phyloP scores from a whole-genome alignment of 2,329 filamentous ascomycete genomes.

The Talaromyces sp. region DNA sequence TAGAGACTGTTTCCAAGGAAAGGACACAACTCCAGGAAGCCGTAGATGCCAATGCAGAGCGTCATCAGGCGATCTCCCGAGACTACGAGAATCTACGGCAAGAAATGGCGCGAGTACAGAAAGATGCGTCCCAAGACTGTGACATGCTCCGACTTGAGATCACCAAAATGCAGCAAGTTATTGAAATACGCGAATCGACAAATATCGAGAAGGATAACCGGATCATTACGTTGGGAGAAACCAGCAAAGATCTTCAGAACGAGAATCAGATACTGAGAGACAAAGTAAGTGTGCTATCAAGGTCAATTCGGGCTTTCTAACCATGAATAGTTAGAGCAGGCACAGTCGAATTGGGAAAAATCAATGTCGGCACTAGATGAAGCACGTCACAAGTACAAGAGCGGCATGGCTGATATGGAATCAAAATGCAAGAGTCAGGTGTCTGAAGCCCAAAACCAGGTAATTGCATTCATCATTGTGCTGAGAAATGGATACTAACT shows the following conservation, averaged over 20 bases:
- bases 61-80: conserved; percentile 25
- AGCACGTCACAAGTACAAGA: conserved; percentile 22
- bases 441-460: conserved; percentile 25
- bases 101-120: conserved; percentile 10
- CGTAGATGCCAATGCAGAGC: conserved; percentile 20
- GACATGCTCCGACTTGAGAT: conserved; percentile 28
- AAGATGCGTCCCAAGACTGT: conserved; percentile 23
- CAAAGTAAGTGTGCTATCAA: conserved; percentile 11
- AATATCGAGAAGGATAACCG: conserved; percentile 16
- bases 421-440: conserved; percentile 24
- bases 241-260: conserved; percentile 8
- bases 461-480: conserved; percentile 17
- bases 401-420: conserved; percentile 23
- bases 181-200: conserved; percentile 12
- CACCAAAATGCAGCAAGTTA: conserved; percentile 20
- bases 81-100: conserved; percentile 19
- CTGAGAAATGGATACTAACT: conserved; percentile 7
- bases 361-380: conserved; percentile 24
- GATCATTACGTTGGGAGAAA: conserved; percentile 9
- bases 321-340: not conserved
- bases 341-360: conserved; percentile 20
- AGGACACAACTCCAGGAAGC: conserved; percentile 18
- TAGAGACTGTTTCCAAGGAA: conserved; percentile 26
- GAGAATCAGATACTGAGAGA: conserved; percentile 23
- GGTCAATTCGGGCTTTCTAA: not conserved